Evolutionary conservation across 345 rosid genomes (phyloP), one percentile per base, ranked within the genome.

Genomic region (Hypericum androsaemum): DNA sequence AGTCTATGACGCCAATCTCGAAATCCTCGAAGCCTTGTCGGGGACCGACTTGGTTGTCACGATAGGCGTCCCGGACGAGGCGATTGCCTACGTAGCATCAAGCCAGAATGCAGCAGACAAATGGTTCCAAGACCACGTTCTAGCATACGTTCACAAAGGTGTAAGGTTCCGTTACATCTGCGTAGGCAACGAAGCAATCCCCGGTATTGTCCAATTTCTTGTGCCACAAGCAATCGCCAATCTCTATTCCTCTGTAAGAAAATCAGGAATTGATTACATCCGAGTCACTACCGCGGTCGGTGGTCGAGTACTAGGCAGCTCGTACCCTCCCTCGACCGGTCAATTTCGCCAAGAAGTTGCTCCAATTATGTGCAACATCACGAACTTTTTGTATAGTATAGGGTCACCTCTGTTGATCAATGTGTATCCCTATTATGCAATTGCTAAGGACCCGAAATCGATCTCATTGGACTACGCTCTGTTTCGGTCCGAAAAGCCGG

Each of bases 261-360:
- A 55, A 1, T 7, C 11, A 9, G 48, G 57, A 14, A 14, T 39
- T 9, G 53, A 59, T 54, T 54, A 50, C 15, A 60, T 60, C 7
- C 37, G 36, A n/a, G 55, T 61, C 43, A 49, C 66, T 0, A 67
- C 59, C 8, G 63, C 59, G 6, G 60, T 57, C 7, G 37, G 43
- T 35, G 14, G 52, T 12, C 6, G 43, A n/a, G 67, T 47, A 22
- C 32, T 57, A 6, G 56, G 53, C 5, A 10, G 17, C 37, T 61
- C 66, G 8, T 67, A 47, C 5, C 67, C 67, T 38, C 72, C 72
- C 35, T 67, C 60, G 5, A 35, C 11, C 0, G 60, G 67, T 35
- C 59, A 41, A 39, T 61, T 61, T 47, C 51, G 51, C 11, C 22
- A 13, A 1, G 11, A 8, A 6, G 62, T 56, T 8, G 54, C 44